Conservation (phyloP, 2,329 filamentous ascomycete genomes). For the Xylaria sp. region DNA sequence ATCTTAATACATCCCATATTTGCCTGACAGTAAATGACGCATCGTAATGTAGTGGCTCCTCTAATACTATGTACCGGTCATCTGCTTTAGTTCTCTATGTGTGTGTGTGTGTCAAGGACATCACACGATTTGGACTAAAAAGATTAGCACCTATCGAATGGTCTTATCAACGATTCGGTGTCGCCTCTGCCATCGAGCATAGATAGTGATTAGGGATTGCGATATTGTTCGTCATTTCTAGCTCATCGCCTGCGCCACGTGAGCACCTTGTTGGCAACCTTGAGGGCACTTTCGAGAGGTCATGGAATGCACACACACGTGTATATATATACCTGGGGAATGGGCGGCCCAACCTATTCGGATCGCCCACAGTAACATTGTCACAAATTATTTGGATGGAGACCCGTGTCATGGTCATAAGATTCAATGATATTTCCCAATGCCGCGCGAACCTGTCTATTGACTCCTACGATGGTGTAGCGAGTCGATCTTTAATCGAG, state of each 20-base stretch:
- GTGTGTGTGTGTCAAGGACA: no score
- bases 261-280: conserved; percentile 37
- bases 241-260: background rate
- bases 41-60: no score
- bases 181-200: background rate
- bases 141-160: no score
- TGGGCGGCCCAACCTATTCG: background rate
- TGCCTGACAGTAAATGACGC: no score
- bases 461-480: background rate
- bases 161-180: conserved; percentile 4
- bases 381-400: background rate
- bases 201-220: conserved; percentile 1
- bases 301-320: background rate
- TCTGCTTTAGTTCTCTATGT: no score
- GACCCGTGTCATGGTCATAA: background rate
- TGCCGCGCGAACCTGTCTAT: background rate
- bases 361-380: background rate
- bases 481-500: background rate
- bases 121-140: no score
- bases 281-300: conserved; percentile 21
- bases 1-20: no score
- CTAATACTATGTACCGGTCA: no score
- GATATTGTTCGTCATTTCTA: conserved; percentile 5
- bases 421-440: background rate
- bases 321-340: conserved; percentile 18